A percentile compares a stretch with the other conserved stretches of the same genome.
Conservation (phyloP, 352 stramenopile genomes). For the Phytopythium boreale region DNA sequence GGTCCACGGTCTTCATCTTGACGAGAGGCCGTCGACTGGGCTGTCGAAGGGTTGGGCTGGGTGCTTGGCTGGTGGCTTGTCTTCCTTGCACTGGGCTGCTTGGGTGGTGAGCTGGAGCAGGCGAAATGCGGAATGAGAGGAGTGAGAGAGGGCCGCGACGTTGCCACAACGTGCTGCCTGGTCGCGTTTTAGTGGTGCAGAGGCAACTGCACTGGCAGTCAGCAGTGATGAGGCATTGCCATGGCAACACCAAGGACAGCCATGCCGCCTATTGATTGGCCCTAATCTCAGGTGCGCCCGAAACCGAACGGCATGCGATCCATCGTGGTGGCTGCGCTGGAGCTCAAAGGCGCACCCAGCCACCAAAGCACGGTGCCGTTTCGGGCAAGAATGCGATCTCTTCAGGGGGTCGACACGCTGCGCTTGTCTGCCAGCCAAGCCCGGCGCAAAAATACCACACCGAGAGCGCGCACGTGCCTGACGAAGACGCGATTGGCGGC, state of each 20-base stretch:
- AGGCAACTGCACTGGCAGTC: background rate
- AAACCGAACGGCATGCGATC: background rate
- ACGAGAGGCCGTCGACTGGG: background rate
- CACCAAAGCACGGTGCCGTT: background rate
- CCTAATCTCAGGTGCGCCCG: background rate
- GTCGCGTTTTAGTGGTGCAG: background rate
- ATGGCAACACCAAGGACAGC: background rate
- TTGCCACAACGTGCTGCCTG: no score
- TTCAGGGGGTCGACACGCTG: constrained; percentile 1
- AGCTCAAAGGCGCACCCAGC: no score
- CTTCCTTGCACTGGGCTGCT: constrained; percentile 3
- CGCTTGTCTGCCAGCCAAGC: no score
- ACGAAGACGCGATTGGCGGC: background rate
- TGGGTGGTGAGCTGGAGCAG: constrained; percentile 15
- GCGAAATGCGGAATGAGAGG: constrained; percentile 21
- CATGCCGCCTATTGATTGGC: background rate
- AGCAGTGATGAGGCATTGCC: background rate
- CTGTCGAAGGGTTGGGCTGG: background rate
- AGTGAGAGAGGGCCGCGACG: no score
- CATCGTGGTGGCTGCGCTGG: background rate
- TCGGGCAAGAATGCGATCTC: background rate
- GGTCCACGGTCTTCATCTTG: constrained; percentile 37
- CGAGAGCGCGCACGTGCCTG: background rate
- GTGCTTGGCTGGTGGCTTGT: background rate
- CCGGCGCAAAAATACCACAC: background rate